Conservation (phyloP, 768 basidiomycete genomes). For the Tricholoma sp. region DNA sequence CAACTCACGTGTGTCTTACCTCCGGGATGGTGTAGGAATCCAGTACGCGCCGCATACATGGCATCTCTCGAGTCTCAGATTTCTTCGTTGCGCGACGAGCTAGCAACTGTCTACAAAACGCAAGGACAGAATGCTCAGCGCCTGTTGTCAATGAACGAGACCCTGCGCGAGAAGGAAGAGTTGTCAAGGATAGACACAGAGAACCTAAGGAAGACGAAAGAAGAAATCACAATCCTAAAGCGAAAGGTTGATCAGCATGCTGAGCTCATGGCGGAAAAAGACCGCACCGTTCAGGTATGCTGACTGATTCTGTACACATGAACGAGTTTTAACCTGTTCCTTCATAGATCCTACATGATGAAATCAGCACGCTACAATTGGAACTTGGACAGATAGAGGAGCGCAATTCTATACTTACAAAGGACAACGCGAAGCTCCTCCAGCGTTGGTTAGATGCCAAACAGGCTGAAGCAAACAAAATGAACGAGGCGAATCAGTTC, state of each 20-base stretch:
- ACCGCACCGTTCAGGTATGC: conserved; percentile 86
- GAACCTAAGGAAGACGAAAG: conserved; percentile 67
- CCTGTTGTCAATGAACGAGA: conserved; percentile 90
- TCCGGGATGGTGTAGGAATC: conserved; percentile 48
- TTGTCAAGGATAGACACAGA: conserved; percentile 77
- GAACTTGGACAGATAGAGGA: conserved; percentile 89
- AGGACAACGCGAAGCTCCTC: conserved; percentile 91
- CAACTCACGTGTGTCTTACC: conserved; percentile 7
- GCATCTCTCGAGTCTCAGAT: conserved; percentile 92
- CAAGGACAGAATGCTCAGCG: conserved; percentile 95
- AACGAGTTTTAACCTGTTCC: conserved; percentile 1
- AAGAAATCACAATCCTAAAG: conserved; percentile 65
- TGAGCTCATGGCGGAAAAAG: conserved; percentile 85
- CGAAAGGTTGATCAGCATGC: conserved; percentile 80
- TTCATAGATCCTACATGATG: conserved; percentile 84
- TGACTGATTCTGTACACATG: conserved; percentile 19
- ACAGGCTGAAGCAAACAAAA: conserved; percentile 85
- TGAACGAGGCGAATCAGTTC: conserved; percentile 91
- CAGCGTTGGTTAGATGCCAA: conserved; percentile 97
- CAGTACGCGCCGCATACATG: conserved; percentile 84
- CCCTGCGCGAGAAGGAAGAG: conserved; percentile 91
- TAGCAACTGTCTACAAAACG: conserved; percentile 93
- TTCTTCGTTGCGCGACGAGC: conserved; percentile 84
- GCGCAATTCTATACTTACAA: conserved; percentile 78
- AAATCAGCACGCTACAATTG: conserved; percentile 86